These are phyloP conservation scores for Paramarasmius palmivorus DNA, from an alignment of 1,284 basidiomycete species.

Conservation along the genomic window DNA sequence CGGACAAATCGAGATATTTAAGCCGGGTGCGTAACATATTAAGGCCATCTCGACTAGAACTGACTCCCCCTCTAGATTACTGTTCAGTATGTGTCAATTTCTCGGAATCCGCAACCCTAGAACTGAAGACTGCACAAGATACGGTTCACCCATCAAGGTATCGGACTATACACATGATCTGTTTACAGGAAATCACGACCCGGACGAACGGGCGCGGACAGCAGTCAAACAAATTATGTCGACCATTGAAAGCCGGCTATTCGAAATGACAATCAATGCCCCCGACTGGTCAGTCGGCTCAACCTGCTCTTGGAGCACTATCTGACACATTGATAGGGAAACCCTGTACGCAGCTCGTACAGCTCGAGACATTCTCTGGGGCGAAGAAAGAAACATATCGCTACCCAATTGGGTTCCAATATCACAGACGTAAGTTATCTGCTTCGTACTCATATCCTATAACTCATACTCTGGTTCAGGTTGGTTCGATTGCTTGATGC, in stretches of 20 bases:
- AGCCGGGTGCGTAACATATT: slow-evolving; percentile 42
- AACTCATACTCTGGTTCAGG: slow-evolving; percentile 14
- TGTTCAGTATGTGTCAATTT: slow-evolving; percentile 25
- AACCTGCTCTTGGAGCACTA: not conserved
- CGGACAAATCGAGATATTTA: slow-evolving; percentile 71
- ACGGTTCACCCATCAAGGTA: slow-evolving; percentile 53
- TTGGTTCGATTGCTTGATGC: slow-evolving; percentile 12
- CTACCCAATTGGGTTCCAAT: slow-evolving; percentile 54
- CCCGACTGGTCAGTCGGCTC: slow-evolving; percentile 60
- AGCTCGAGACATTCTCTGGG: slow-evolving; percentile 63
- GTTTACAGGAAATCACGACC: slow-evolving; percentile 22
- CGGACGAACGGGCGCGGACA: slow-evolving; percentile 4
- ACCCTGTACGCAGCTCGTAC: slow-evolving; percentile 57
- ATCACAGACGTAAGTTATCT: slow-evolving; percentile 53
- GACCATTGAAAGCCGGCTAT: slow-evolving; percentile 53
- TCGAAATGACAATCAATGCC: slow-evolving; percentile 66
- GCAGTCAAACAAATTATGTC: slow-evolving; percentile 64
- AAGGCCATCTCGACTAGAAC: not conserved
- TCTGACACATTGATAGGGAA: slow-evolving; percentile 41
- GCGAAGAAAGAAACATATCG: slow-evolving; percentile 43
- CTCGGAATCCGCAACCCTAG: too few relatives aligned
- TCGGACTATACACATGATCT: slow-evolving; percentile 46
- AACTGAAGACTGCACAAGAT: slow-evolving; percentile 26
- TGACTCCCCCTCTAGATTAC: slow-evolving; percentile 23
- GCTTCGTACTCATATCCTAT: slow-evolving; percentile 9